A percentile compares a stretch with the other conserved stretches of the same genome.
Conservation (phyloP, 257 asterid species). For the Nicotiana tabacum region DNA sequence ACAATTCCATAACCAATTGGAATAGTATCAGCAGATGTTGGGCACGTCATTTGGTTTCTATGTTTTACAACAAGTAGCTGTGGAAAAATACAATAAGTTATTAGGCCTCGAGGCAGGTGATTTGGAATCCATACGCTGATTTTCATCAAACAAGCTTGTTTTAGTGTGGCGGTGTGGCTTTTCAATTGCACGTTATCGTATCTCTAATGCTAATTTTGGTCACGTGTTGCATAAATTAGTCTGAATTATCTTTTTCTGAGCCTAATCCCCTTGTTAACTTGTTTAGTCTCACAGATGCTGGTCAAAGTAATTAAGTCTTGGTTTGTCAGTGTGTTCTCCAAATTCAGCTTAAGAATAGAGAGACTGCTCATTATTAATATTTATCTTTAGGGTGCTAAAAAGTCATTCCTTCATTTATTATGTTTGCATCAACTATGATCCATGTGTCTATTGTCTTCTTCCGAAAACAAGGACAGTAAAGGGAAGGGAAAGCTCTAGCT, state of each 20-base stretch:
- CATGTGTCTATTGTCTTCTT: neutral
- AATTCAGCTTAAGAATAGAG: neutral
- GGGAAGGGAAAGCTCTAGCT: neutral
- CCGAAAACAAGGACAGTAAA: neutral
- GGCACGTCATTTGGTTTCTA: neutral
- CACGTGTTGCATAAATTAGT: neutral
- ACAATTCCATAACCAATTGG: neutral
- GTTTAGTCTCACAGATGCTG: neutral
- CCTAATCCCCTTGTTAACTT: neutral
- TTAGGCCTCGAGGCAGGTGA: neutral
- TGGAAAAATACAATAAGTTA: neutral
- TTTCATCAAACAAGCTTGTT: neutral
- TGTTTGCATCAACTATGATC: neutral
- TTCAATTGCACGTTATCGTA: neutral
- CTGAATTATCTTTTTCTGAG: neutral
- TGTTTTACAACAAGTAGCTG: neutral
- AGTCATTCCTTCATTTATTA: neutral
- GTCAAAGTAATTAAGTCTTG: neutral
- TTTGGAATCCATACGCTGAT: neutral
- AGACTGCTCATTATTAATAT: neutral
- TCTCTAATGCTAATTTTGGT: neutral
- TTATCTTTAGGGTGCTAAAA: neutral
- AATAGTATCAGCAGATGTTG: neutral
- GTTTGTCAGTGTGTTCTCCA: neutral
- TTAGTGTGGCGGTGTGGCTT: neutral